Conservation (phyloP, 2,329 filamentous ascomycete species). For the Colletotrichum kahawae region DNA sequence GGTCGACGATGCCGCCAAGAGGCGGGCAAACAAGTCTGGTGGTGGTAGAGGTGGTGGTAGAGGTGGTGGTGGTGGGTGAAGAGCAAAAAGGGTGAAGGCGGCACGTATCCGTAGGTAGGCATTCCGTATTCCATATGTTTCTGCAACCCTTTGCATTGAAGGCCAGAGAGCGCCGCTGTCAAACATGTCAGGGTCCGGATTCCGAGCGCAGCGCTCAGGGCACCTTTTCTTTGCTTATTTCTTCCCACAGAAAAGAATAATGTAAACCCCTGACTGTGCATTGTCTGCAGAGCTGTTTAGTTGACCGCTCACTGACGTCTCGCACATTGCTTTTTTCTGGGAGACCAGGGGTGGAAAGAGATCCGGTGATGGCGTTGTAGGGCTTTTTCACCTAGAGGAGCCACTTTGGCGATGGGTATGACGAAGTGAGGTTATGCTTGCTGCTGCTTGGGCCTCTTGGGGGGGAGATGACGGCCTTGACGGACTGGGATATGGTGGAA, state of each 20-base stretch:
- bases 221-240: background rate
- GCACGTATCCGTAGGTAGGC: background rate
- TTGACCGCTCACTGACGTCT: background rate
- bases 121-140: background rate
- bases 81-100: background rate
- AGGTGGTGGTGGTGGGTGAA: background rate
- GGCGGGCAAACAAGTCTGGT: background rate
- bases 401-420: background rate
- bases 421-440: background rate
- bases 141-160: background rate
- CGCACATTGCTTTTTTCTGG: background rate
- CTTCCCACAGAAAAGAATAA: background rate
- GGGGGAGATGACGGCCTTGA: background rate
- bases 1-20: background rate
- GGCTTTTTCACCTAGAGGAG: background rate
- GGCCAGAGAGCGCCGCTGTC: background rate
- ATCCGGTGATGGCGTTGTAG: background rate
- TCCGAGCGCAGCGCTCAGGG: background rate
- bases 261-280: background rate
- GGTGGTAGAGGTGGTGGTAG: background rate
- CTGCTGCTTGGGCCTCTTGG: background rate
- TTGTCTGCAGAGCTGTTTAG: background rate
- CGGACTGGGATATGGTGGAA: background rate
- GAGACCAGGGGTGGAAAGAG: background rate
- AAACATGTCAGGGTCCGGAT: background rate